Base-by-base conservation (phyloP, 345 rosid species). In the Populus tremula region DNA sequence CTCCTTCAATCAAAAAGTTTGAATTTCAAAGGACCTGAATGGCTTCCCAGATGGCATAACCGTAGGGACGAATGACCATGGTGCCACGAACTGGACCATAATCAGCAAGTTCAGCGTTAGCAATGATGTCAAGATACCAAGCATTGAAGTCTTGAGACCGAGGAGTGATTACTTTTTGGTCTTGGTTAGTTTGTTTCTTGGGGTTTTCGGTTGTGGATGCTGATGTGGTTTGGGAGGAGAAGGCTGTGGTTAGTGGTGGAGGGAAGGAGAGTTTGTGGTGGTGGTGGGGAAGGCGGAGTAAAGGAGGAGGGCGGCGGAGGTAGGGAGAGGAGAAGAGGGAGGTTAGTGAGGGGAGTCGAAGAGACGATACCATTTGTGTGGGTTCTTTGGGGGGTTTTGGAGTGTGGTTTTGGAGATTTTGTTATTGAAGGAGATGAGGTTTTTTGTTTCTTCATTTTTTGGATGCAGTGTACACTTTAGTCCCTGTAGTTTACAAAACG, bases 71-170 rank as follows among this genome's bases (percentile, higher is more conserved):
- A 81, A 93, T 93, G 29, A 93, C 97, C 99, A 95, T 93, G 8
- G 99, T 93, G 5, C 99, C 99, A 53, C 96, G 93, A 75, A 95
- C 98, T 0, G 94, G 98, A 68, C 99, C 98, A 56, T 93, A 92
- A 84, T 95, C 99, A 5, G 98, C 97, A 49, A 95, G 91, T 80
- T 95, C 98, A 5, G 99, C 98, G 66, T 85, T 90, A n/a, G 93
- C 96, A 68, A 93, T 91, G 78, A 92, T 88, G 84, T 93, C 97
- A 12, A 93, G 86, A 69, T 91, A 95, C 99, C 98, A 95, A 29
- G 94, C 98, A 83, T 87, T 95, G 90, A 92, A 93, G 82, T 95
- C 97, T 85, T 87, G 87, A 11, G 98, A 93, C 54, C 93, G 91
- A n/a, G 97, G 96, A 75, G 94, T 90, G 65, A 95, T 85, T 72